Base-by-base conservation (phyloP, 805 yeast species). In the Kregervanrija fluxuum region DNA sequence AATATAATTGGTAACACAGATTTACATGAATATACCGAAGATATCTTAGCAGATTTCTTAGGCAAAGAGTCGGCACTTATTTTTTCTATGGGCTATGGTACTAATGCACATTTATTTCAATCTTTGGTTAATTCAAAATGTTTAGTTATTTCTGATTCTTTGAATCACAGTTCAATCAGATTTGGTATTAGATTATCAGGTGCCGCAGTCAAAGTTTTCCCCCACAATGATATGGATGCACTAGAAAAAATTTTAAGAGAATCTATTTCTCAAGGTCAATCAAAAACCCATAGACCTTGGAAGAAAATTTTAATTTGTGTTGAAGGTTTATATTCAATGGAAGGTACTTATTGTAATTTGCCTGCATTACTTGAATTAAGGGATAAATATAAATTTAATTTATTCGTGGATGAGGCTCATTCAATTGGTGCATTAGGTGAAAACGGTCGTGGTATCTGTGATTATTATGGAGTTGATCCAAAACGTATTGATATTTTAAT, bases 361-460 rank as follows among this genome's bases (percentile, higher is more conserved):
- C 96, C 96, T 4, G 72, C 67, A 47, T 59, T 90, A 38, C 74
- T 90, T 28, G 84, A 75, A 54, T 69, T 90, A 50, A 82, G 84
- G 56, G 75, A 85, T 34, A 86, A 85, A 61, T 93, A 95, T 69
- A 88, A 88, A 57, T 85, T 91, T 60, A 87, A 86, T 59, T 67
- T 93, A 42, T 93, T 85, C 59, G 85, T 95, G 49, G 99, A 93
- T 64, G 99, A 93, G 65, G 99, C 99, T 11, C 99, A 93, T 65
- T 91, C 98, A 5, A 84, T 93, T 57, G 99, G 99, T 56, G 99
- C 99, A n/a, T 75, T 93, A 68, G 99, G 99, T 30, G 93, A 95
- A 37, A 67, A 68, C 42, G 99, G 99, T 38, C 81, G 85, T 59
- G 99, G 99, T 59, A 84, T 93, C 33, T 90, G 97, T 69, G 98